These are phyloP conservation scores for Lupinus albus DNA, from an alignment of 306 rosid genomes.

Conservation along the genomic window DNA sequence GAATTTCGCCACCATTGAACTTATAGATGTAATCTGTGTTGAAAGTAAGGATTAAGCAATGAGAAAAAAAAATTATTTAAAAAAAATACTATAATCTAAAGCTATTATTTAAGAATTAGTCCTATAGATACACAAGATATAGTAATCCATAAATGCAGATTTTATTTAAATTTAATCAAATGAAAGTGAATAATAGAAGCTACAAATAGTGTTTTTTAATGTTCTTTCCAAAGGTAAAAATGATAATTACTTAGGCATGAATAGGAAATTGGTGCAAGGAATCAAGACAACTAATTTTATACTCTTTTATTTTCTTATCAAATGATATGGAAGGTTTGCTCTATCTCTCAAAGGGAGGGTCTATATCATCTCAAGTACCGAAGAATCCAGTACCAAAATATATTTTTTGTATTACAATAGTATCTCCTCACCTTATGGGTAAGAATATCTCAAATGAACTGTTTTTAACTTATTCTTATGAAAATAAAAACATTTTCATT, in stretches of 20 bases:
- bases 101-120: background rate
- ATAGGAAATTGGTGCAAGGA: background rate
- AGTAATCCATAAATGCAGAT: conserved; percentile 14
- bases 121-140: too few relatives aligned
- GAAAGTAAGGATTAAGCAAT: conserved; percentile 3
- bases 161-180: background rate
- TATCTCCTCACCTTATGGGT: too few relatives aligned
- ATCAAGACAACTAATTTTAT: background rate
- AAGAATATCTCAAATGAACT: too few relatives aligned
- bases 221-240: conserved; percentile 7
- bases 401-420: too few relatives aligned
- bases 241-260: background rate
- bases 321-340: too few relatives aligned
- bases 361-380: too few relatives aligned
- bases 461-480: too few relatives aligned
- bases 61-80: background rate
- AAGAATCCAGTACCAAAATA: too few relatives aligned
- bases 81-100: background rate
- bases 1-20: conserved; percentile 45
- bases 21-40: conserved; percentile 49
- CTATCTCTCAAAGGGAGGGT: too few relatives aligned
- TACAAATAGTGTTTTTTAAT: background rate
- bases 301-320: too few relatives aligned
- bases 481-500: too few relatives aligned
- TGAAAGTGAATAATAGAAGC: background rate